phyloP scores from a whole-genome alignment of 2,329 filamentous ascomycete species.

The Fusarium pseudoanthophilum region DNA sequence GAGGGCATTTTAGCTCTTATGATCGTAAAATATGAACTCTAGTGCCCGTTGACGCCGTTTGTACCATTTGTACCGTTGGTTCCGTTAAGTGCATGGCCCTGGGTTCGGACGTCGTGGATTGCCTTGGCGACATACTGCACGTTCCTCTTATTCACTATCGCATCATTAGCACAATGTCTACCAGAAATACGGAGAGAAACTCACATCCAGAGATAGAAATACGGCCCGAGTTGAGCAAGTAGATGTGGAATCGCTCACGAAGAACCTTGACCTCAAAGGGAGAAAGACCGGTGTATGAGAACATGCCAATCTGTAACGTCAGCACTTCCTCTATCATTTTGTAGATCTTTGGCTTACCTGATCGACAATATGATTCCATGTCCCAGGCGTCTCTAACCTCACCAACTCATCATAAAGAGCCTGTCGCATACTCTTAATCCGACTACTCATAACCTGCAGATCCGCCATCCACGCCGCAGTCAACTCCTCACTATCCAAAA shows the following conservation, averaged over 20 bases:
- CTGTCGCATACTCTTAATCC: slow-evolving; percentile 90
- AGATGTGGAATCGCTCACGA: slow-evolving; percentile 76
- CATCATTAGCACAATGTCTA: too few relatives aligned
- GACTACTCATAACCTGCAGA: slow-evolving; percentile 89
- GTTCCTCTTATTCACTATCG: slow-evolving; percentile 60
- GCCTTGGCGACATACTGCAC: slow-evolving; percentile 92
- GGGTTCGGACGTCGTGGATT: slow-evolving; percentile 73
- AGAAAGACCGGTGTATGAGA: slow-evolving; percentile 85
- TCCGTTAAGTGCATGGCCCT: slow-evolving; percentile 3
- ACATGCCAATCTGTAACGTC: slow-evolving; percentile 87
- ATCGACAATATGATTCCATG: slow-evolving; percentile 95
- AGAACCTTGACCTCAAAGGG: slow-evolving; percentile 78
- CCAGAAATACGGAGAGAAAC: too few relatives aligned
- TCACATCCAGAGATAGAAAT: slow-evolving; percentile 37
- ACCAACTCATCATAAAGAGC: slow-evolving; percentile 84
- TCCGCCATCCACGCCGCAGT: slow-evolving; percentile 94
- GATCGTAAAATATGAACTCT: background rate
- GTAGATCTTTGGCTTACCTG: slow-evolving; percentile 49
- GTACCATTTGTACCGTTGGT: slow-evolving; percentile 15
- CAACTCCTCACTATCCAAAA: slow-evolving; percentile 82
- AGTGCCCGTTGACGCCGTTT: slow-evolving; percentile 18
- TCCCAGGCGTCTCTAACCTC: slow-evolving; percentile 83
- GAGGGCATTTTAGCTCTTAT: background rate
- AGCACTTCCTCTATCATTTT: background rate
- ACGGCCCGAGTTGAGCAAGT: slow-evolving; percentile 62